A percentile compares a stretch with the other conserved stretches of the same genome.
Evolutionary conservation across 2,329 filamentous ascomycete genomes (phyloP).

Genomic region (Westerdykella sp.): DNA sequence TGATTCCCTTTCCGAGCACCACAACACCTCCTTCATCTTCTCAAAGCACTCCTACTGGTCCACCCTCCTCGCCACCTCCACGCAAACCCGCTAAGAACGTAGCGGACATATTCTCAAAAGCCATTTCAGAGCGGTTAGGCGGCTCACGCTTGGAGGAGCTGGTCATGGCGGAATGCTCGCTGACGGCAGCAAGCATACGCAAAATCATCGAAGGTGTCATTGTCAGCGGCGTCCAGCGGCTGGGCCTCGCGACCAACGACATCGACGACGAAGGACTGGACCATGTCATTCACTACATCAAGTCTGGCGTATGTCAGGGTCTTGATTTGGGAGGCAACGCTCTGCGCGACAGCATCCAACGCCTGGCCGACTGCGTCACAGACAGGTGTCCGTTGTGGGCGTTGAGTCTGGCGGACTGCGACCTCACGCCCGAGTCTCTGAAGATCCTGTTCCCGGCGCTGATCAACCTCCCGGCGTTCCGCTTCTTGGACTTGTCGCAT

Average conservation of each 20-base stretch:
- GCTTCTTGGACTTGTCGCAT: constrained; percentile 88
- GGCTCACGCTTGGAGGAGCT: constrained; percentile 74
- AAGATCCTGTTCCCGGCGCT: constrained; percentile 70
- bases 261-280: constrained; percentile 67
- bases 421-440: constrained; percentile 65
- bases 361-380: constrained; percentile 48
- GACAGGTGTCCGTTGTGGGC: constrained; percentile 61
- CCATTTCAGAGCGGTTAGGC: constrained; percentile 69
- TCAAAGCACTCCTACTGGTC: constrained; percentile 10
- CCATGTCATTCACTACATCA: constrained; percentile 70
- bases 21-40: constrained; percentile 10
- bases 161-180: constrained; percentile 71
- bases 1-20: constrained; percentile 58
- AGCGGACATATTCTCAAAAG: constrained; percentile 63
- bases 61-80: constrained; percentile 1
- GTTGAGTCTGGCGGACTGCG: constrained; percentile 79
- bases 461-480: constrained; percentile 62
- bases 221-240: constrained; percentile 66
- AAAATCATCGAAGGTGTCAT: constrained; percentile 77
- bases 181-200: constrained; percentile 65
- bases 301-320: constrained; percentile 72
- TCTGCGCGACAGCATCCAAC: constrained; percentile 43
- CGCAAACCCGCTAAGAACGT: constrained; percentile 44
- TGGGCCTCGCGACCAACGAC: constrained; percentile 78
- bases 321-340: constrained; percentile 87